Percentiles rank a stretch among this genome's conserved stretches.
phyloP scores from a whole-genome alignment of 2,329 filamentous ascomycete genomes.

The Pestalotiopsis sp. region DNA sequence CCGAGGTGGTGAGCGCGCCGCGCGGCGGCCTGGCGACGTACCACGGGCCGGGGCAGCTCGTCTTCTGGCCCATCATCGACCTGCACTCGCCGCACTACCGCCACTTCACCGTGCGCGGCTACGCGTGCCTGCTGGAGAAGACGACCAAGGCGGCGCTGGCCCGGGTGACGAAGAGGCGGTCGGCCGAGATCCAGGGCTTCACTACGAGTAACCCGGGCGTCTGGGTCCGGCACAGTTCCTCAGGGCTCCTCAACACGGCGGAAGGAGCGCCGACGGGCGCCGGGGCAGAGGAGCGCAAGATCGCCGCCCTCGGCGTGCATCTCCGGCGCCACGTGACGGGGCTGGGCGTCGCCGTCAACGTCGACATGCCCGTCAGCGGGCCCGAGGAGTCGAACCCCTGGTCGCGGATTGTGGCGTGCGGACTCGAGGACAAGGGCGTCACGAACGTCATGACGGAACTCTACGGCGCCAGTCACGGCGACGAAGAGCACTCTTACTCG shows the following conservation, averaged over 20 bases:
- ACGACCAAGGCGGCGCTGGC: slow-evolving; percentile 69
- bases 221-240: slow-evolving; percentile 57
- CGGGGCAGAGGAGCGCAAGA: slow-evolving; percentile 61
- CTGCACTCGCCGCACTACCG: slow-evolving; percentile 61
- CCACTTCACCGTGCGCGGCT: slow-evolving; percentile 69
- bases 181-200: slow-evolving; percentile 58
- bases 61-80: slow-evolving; percentile 92
- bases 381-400: slow-evolving; percentile 49
- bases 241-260: slow-evolving; percentile 11
- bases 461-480: slow-evolving; percentile 16
- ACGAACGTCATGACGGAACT: slow-evolving; percentile 70
- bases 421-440: slow-evolving; percentile 75
- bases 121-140: slow-evolving; percentile 78
- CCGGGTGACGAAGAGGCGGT: slow-evolving; percentile 7
- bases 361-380: slow-evolving; percentile 58
- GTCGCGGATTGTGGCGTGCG: slow-evolving; percentile 84
- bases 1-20: slow-evolving; percentile 69
- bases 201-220: slow-evolving; percentile 81
- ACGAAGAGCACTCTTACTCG: neutral
- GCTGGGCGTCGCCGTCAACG: slow-evolving; percentile 82
- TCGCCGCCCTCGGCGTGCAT: slow-evolving; percentile 92
- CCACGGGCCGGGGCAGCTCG: slow-evolving; percentile 90
- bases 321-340: slow-evolving; percentile 80
- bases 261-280: slow-evolving; percentile 19
- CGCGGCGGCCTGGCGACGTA: slow-evolving; percentile 92